Evolutionary conservation across 2,329 filamentous ascomycete species (phyloP).

Genomic region (Alternaria viburni): DNA sequence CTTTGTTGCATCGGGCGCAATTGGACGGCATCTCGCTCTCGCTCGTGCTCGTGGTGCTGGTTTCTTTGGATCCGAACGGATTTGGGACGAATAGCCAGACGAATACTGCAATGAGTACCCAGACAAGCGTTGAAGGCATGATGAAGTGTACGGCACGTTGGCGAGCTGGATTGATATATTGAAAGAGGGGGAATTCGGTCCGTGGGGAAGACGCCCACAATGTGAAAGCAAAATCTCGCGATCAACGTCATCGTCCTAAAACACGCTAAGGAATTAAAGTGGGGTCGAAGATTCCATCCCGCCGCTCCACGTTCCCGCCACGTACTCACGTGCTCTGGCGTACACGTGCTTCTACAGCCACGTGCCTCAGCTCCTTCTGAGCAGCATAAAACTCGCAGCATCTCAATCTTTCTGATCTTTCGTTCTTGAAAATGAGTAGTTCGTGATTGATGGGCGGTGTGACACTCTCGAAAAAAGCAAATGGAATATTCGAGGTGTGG

Average conservation of each 20-base stretch:
- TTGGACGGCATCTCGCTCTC: neutral
- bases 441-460: too few species aligned
- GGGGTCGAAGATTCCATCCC: neutral
- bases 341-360: too few species aligned
- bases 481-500: too few species aligned
- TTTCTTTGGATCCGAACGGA: neutral
- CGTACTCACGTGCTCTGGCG: too few species aligned
- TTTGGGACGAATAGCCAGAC: neutral
- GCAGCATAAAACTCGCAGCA: neutral
- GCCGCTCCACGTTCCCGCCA: neutral
- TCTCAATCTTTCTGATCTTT: neutral
- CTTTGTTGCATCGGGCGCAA: conserved; percentile 27
- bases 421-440: neutral
- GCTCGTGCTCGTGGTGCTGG: neutral
- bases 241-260: too few species aligned
- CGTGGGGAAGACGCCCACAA: neutral
- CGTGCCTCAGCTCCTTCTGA: too few species aligned
- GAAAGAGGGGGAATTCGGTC: neutral
- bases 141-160: neutral
- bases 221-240: too few species aligned
- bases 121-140: neutral
- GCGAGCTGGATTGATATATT: neutral
- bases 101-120: neutral
- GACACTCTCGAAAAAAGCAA: too few species aligned
- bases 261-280: too few species aligned